A percentile compares a stretch with the other conserved stretches of the same genome.
phyloP scores from a whole-genome alignment of 2,329 filamentous ascomycete species.

The Exophiala bonariae region DNA sequence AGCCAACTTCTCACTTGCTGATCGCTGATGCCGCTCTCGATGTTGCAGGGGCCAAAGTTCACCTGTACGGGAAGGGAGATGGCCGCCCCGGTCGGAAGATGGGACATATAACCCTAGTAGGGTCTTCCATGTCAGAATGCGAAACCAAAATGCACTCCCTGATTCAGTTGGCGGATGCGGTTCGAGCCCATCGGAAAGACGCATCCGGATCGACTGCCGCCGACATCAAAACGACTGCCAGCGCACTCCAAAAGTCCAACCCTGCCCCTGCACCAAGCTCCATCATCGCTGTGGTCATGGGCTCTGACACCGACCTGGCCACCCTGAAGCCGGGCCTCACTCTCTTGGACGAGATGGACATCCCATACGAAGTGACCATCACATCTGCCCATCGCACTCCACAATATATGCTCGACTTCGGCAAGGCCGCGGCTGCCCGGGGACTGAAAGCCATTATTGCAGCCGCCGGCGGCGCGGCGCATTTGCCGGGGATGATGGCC shows the following conservation, averaged over 20 bases:
- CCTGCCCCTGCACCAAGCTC: slow-evolving; percentile 28
- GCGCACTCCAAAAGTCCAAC: slow-evolving; percentile 18
- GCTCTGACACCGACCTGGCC: slow-evolving; percentile 42
- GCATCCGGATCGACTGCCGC: slow-evolving; percentile 29
- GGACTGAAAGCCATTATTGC: slow-evolving; percentile 69
- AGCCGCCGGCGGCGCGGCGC: slow-evolving; percentile 68
- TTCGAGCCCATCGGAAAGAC: slow-evolving; percentile 63
- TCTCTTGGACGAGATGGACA: slow-evolving; percentile 32
- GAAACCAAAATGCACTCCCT: slow-evolving; percentile 69
- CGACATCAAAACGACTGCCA: slow-evolving; percentile 18
- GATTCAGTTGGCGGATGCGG: slow-evolving; percentile 75
- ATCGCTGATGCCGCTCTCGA: slow-evolving; percentile 58
- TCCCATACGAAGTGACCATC: slow-evolving; percentile 35
- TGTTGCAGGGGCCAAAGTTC: slow-evolving; percentile 64
- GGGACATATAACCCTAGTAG: slow-evolving; percentile 85
- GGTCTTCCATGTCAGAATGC: slow-evolving; percentile 66
- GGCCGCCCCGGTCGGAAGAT: slow-evolving; percentile 90
- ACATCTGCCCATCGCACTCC: slow-evolving; percentile 63
- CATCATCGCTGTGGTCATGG: slow-evolving; percentile 49
- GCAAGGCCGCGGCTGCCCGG: slow-evolving; percentile 57
- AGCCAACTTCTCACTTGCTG: slow-evolving; percentile 62
- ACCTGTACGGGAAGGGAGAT: slow-evolving; percentile 86
- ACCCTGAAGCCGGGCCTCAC: slow-evolving; percentile 32
- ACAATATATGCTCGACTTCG: slow-evolving; percentile 62
- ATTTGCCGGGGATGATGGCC: slow-evolving; percentile 68